Conservation (phyloP, 345 rosid species). For the Rhizophora mangle region DNA sequence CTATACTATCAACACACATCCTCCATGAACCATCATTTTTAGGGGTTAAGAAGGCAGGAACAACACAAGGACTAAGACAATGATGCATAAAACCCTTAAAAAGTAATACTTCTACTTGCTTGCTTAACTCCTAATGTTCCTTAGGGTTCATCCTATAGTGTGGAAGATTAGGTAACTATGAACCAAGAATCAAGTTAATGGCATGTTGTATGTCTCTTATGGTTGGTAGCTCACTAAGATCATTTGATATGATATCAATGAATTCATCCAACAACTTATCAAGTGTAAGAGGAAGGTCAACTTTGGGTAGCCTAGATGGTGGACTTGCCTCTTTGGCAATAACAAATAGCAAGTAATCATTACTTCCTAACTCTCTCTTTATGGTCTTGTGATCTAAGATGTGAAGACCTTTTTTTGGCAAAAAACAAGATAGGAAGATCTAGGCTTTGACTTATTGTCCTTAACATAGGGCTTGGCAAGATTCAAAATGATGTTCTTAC, state of each 20-base stretch:
- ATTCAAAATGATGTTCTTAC: too few species aligned
- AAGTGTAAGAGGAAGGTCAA: neutral
- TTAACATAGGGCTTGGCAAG: too few species aligned
- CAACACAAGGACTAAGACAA: too few species aligned
- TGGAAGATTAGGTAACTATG: neutral
- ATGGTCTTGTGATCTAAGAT: neutral
- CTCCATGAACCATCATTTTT: too few species aligned
- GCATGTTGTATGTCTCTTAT: neutral
- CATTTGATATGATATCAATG: neutral
- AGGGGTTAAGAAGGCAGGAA: too few species aligned
- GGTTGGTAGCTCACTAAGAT: neutral
- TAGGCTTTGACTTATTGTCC: neutral
- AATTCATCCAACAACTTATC: neutral
- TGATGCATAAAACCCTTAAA: too few species aligned
- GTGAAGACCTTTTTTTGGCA: neutral
- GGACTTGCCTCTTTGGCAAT: neutral
- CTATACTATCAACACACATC: neutral
- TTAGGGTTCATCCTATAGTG: neutral
- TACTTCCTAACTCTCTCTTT: neutral
- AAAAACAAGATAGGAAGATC: neutral
- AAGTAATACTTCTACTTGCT: neutral
- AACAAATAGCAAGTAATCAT: neutral
- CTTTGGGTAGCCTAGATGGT: neutral
- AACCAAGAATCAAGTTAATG: neutral
- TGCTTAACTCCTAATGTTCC: neutral